Base-by-base conservation (phyloP, 192 early-diverging fungal species). In the Podila verticillata region DNA sequence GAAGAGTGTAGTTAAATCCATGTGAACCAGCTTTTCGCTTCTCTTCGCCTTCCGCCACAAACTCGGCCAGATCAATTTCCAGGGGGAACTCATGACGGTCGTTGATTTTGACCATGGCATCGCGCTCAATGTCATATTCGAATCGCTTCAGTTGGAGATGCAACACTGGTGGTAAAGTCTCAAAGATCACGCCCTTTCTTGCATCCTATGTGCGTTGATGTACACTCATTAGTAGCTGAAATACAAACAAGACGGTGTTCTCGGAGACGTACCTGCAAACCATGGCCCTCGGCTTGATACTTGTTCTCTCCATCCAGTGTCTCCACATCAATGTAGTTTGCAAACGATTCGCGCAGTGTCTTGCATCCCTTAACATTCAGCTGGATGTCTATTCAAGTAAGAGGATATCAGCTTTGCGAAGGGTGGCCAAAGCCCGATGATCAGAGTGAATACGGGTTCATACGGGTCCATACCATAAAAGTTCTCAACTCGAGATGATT, bases 131-230 rank as follows among this genome's bases (percentile, higher is more conserved):
- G 75, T 99, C 97, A 83, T 98, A 99, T 82, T 99, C 98, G 74
- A 98, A 99, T 20, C 97, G 90, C 84, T 98, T 98, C 72, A 99
- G 85, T 75, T 98, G 98, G 61, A 99, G 82, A 74, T 98, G 96
- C 48, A 99, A 82, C 22, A 99, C 95, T 9, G 95, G 96, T 47
- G 98, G 98, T 65, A 98, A 94, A 28, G 84, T 84, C 74, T 93
- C 90, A 72, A 99, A 99, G 8, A 96, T 95, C 35, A 99, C 96
- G 30, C 98, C 96, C 83, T 99, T 98, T 65, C 92, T 94, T 17
- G 98, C 97, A 74, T 96, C 94, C 89, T 79, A 65, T 32, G n/a
- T 24, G 24, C 39, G 17, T 44, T 4, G 13, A 15, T 15, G 17
- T 44, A 15, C 2, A 44, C 17, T 15, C 13, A 44, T 44, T 44